phyloP scores from a whole-genome alignment of 2,329 filamentous ascomycete genomes.

The Colletotrichum costaricense region DNA sequence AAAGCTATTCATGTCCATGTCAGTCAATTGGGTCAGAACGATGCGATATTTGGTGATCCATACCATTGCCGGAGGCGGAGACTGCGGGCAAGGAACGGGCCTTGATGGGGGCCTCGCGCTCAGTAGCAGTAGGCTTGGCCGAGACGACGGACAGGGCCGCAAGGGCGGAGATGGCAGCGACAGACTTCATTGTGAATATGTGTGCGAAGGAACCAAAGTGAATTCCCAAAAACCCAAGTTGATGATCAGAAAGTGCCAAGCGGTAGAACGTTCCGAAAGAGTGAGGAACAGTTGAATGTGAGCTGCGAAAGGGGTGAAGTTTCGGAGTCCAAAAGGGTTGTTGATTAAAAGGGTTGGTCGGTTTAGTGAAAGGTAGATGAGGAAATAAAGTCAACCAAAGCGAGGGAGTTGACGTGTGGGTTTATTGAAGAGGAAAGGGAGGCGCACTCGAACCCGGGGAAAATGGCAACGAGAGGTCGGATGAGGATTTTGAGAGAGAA shows the following conservation, averaged over 20 bases:
- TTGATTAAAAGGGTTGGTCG: slow-evolving; percentile 36
- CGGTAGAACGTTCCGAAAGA: slow-evolving; percentile 16
- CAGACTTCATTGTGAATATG: slow-evolving; percentile 60
- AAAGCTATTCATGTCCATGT: slow-evolving; percentile 58
- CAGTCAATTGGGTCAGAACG: slow-evolving; percentile 37
- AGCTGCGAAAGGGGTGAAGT: slow-evolving; percentile 14
- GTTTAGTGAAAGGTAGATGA: slow-evolving; percentile 21
- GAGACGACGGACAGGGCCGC: slow-evolving; percentile 56
- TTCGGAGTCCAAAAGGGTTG: slow-evolving; percentile 19
- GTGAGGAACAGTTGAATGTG: slow-evolving; percentile 13
- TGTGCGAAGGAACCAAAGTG: slow-evolving; percentile 22
- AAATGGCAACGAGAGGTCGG: slow-evolving; percentile 30
- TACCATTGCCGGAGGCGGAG: slow-evolving; percentile 68
- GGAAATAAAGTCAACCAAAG: slow-evolving; percentile 35
- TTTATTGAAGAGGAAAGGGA: slow-evolving; percentile 23
- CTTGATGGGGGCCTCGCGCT: slow-evolving; percentile 60
- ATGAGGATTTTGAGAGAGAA: slow-evolving; percentile 9
- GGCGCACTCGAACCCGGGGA: slow-evolving; percentile 27
- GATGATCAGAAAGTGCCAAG: slow-evolving; percentile 31
- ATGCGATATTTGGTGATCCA: not conserved
- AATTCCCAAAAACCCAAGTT: slow-evolving; percentile 24
- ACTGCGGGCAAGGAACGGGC: slow-evolving; percentile 62
- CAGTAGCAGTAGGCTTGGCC: slow-evolving; percentile 62
- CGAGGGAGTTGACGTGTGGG: slow-evolving; percentile 33
- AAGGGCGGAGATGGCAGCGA: slow-evolving; percentile 59